Base-by-base conservation (phyloP, 1,139 yeast genomes). In the Kodamaea derodonti region DNA sequence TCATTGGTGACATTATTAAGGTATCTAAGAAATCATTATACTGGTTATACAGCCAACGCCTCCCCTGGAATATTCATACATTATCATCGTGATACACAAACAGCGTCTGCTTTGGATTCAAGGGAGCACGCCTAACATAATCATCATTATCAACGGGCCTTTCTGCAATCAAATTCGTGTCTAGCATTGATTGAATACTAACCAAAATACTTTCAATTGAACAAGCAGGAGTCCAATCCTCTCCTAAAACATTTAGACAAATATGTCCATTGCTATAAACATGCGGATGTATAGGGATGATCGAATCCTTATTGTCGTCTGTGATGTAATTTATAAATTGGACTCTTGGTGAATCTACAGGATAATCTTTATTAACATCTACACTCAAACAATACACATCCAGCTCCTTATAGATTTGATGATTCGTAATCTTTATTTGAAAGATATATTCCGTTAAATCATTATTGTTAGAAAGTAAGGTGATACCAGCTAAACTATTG, bases 221-320 rank as follows among this genome's bases (percentile, higher is more conserved):
- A 41, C 82, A 81, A 0, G 81, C 80, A 0, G 90, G 90, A 0
- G 86, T 70, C 92, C 92, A 83, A 30, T 75, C 84, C 6, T 73
- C 71, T 1, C 84, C 87, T 20, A 83, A 56, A 5, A 77, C 52
- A 49, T 78, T 76, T 18, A 80, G 60, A 51, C 92, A 83, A 12
- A 82, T 81, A 48, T 82, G 88, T 1, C 90, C 92, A 47, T 82
- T 82, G 27, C 81, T 70, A 49, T 83, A 83, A 2, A 83, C 66
- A 49, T 83, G 90, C 0, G 90, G 90, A 49, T 83, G 88, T 2
- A 78, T 44, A 0, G 90, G 90, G 5, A 80, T 66, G 20, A 25
- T 33, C 0, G 43, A 29, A 43, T 4, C 39, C 27, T 23, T 24
- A 2, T 31, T 29, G 10, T 30, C 38, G 3, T 53, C 56, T 3